These are phyloP conservation scores for Fusarium floridanum DNA, from an alignment of 2,329 filamentous ascomycete genomes.

Conservation along the genomic window DNA sequence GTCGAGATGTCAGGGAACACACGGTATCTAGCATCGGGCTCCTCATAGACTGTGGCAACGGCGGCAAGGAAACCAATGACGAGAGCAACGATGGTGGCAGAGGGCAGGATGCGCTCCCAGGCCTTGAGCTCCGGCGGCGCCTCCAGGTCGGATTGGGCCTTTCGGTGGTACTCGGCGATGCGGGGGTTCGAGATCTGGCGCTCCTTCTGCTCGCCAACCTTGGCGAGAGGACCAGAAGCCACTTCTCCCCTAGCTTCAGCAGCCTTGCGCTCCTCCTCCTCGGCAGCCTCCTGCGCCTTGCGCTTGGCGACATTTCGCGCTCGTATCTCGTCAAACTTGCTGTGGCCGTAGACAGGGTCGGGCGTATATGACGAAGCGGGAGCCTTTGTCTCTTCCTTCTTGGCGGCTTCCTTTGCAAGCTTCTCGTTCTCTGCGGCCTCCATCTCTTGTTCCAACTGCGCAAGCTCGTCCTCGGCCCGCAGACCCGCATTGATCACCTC, in stretches of 20 bases:
- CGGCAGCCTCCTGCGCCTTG: slow-evolving; percentile 60
- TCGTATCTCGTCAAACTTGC: slow-evolving; percentile 69
- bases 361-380: slow-evolving; percentile 45
- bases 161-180: slow-evolving; percentile 56
- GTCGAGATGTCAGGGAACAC: slow-evolving; percentile 72
- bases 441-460: slow-evolving; percentile 60
- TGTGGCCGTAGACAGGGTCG: slow-evolving; percentile 69
- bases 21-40: slow-evolving; percentile 64
- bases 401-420: slow-evolving; percentile 34
- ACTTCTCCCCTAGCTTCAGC: slow-evolving; percentile 57
- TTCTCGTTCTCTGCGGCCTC: slow-evolving; percentile 42
- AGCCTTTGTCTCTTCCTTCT: slow-evolving; percentile 42
- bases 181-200: slow-evolving; percentile 55
- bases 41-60: slow-evolving; percentile 64
- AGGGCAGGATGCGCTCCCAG: slow-evolving; percentile 69
- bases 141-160: slow-evolving; percentile 64
- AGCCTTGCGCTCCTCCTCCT: slow-evolving; percentile 57
- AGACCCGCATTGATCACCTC: slow-evolving; percentile 72
- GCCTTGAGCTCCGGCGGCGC: slow-evolving; percentile 63
- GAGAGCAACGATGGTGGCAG: slow-evolving; percentile 61
- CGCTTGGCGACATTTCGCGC: slow-evolving; percentile 64
- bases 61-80: slow-evolving; percentile 59
- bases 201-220: slow-evolving; percentile 53
- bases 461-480: slow-evolving; percentile 73
- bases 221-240: slow-evolving; percentile 57